Conservation (phyloP, 1,284 basidiomycete species). For the Ganoderma multipileum region DNA sequence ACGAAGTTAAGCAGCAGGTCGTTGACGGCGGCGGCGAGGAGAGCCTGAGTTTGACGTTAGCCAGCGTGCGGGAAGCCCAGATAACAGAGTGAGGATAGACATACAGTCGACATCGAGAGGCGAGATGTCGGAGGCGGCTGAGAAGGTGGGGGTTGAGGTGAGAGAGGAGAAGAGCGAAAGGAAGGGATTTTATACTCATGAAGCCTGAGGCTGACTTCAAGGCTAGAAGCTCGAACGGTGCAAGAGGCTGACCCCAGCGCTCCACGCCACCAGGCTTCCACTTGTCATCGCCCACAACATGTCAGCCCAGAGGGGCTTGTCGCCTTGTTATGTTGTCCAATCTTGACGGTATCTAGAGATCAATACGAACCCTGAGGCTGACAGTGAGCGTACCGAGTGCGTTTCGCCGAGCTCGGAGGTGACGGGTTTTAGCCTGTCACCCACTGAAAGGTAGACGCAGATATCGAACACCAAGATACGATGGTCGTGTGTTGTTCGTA, state of each 20-base stretch:
- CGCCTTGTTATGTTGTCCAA: neutral
- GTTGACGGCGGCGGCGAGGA: neutral
- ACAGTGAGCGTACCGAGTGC: neutral
- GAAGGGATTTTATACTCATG: neutral
- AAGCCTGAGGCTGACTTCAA: neutral
- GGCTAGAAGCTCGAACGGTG: neutral
- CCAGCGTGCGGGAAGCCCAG: neutral
- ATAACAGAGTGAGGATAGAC: neutral
- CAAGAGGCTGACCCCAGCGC: neutral
- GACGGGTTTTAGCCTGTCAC: neutral
- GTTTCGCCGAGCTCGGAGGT: neutral
- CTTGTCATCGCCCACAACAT: neutral
- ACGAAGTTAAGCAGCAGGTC: neutral
- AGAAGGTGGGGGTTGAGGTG: neutral
- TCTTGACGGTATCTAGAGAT: neutral
- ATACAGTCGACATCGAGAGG: neutral
- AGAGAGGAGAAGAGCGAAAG: neutral
- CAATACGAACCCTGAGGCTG: neutral
- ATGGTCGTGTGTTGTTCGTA: neutral
- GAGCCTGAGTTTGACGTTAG: neutral
- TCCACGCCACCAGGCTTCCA: neutral
- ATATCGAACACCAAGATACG: neutral
- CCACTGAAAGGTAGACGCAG: neutral
- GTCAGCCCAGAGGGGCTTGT: neutral
- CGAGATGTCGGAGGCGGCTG: neutral